These are phyloP conservation scores for Lepidium campestre DNA, from an alignment of 441 rosid genomes.

Conservation along the genomic window DNA sequence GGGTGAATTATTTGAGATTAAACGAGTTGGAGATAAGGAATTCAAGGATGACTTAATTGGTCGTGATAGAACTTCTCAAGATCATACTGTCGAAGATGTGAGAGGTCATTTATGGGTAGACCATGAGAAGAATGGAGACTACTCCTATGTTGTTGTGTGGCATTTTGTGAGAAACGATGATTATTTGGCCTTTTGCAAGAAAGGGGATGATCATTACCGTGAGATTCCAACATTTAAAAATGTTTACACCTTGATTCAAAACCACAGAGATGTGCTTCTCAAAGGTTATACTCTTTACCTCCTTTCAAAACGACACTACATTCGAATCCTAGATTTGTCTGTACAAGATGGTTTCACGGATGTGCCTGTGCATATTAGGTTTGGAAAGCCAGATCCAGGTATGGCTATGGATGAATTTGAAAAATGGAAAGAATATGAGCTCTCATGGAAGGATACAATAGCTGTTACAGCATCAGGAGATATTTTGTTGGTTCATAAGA, in stretches of 20 bases:
- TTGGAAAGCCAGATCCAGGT: no score
- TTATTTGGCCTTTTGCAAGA: neutral
- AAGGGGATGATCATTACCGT: neutral
- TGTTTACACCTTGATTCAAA: neutral
- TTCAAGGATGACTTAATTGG: neutral
- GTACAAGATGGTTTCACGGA: neutral
- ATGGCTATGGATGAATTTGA: no score
- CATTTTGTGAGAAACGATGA: neutral
- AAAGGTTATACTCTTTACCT: neutral
- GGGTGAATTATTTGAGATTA: neutral
- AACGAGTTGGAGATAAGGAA: neutral
- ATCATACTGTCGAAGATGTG: neutral
- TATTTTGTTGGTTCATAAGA: neutral
- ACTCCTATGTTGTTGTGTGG: neutral
- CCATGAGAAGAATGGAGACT: neutral
- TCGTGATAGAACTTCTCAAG: neutral
- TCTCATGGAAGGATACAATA: neutral
- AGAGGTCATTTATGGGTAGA: constrained; percentile 1
- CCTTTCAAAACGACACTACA: fast-evolving
- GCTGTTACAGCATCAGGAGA: neutral
- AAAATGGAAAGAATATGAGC: no score
- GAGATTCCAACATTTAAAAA: neutral
- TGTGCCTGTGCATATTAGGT: no score
- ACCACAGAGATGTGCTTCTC: neutral
- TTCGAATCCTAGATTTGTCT: neutral